phyloP scores from a whole-genome alignment of 345 rosid species.

The Mercurialis annua region DNA sequence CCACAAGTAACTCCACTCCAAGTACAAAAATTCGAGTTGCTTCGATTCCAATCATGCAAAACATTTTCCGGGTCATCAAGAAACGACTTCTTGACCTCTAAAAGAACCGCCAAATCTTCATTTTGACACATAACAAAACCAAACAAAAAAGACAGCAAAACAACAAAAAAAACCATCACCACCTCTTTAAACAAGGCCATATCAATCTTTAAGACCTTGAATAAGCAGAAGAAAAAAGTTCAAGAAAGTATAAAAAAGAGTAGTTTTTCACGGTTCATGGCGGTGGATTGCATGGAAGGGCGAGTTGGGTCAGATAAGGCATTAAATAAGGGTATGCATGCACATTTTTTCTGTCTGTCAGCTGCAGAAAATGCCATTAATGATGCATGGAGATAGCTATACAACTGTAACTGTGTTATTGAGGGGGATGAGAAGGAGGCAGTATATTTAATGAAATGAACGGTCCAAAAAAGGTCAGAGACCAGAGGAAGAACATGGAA shows the following conservation, averaged over 20 bases:
- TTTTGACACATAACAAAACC: conserved; percentile 26
- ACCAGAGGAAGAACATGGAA: conserved; percentile 28
- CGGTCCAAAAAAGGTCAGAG: conserved; percentile 38
- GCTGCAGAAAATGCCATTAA: conserved; percentile 22
- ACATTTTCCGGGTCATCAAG: conserved; percentile 28
- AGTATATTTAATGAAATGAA: conserved; percentile 14
- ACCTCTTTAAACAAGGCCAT: conserved; percentile 11
- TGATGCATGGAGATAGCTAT: conserved; percentile 6
- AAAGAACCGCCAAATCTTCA: conserved; percentile 43
- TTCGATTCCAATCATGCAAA: conserved; percentile 54
- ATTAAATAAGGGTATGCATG: conserved; percentile 2
- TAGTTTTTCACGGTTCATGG: not conserved
- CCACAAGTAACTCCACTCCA: conserved; percentile 78
- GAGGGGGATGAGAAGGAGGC: too few species aligned
- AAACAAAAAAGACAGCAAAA: conserved; percentile 28
- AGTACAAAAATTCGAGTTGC: conserved; percentile 47
- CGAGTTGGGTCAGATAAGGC: not conserved
- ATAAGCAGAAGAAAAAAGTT: not conserved
- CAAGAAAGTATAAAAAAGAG: not conserved
- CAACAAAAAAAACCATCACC: conserved; percentile 3
- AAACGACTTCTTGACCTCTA: conserved; percentile 56
- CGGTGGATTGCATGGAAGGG: not conserved
- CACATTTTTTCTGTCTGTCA: conserved; percentile 3
- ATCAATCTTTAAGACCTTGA: not conserved
- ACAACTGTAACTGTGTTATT: conserved; percentile 42